These are phyloP conservation scores for Sporobolomyces pararoseus DNA, from an alignment of 768 basidiomycete genomes.

Conservation along the genomic window DNA sequence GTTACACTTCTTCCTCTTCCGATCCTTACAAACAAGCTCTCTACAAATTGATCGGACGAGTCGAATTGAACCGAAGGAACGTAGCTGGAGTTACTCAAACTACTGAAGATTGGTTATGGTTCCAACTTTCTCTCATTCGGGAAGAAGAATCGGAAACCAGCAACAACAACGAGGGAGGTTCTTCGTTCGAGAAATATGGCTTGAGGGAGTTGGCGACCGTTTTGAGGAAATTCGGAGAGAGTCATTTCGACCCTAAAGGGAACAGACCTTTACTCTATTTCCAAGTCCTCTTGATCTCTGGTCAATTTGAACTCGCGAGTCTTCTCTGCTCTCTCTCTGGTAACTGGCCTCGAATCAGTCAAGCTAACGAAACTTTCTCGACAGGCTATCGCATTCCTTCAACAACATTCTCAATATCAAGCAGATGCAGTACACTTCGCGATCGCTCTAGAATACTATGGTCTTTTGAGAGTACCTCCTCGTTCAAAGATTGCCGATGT, in stretches of 20 bases:
- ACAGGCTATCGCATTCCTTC: slow-evolving; percentile 86
- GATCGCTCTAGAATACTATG: slow-evolving; percentile 87
- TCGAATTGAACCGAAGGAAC: slow-evolving; percentile 74
- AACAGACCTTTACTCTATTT: slow-evolving; percentile 55
- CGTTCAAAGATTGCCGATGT: slow-evolving; percentile 75
- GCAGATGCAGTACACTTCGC: slow-evolving; percentile 92
- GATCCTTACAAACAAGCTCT: slow-evolving; percentile 96
- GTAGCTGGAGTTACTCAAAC: slow-evolving; percentile 80
- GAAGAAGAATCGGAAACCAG: slow-evolving; percentile 54
- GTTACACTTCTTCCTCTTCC: slow-evolving; percentile 70
- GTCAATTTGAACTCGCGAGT: slow-evolving; percentile 85
- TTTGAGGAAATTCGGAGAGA: slow-evolving; percentile 50
- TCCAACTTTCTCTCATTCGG: slow-evolving; percentile 81
- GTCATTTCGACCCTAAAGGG: slow-evolving; percentile 57
- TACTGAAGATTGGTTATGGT: slow-evolving; percentile 98
- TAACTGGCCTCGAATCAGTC: no score
- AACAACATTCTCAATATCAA: slow-evolving; percentile 80
- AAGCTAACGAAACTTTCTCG: no score
- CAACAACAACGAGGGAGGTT: slow-evolving; percentile 60
- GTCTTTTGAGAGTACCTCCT: slow-evolving; percentile 76
- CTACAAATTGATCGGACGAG: slow-evolving; percentile 90
- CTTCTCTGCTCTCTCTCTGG: no score
- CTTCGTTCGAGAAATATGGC: slow-evolving; percentile 57
- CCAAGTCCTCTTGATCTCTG: slow-evolving; percentile 76
- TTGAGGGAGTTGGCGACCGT: slow-evolving; percentile 48